Base-by-base conservation (phyloP, 148 eudicot species). In the Chenopodium quinoa region DNA sequence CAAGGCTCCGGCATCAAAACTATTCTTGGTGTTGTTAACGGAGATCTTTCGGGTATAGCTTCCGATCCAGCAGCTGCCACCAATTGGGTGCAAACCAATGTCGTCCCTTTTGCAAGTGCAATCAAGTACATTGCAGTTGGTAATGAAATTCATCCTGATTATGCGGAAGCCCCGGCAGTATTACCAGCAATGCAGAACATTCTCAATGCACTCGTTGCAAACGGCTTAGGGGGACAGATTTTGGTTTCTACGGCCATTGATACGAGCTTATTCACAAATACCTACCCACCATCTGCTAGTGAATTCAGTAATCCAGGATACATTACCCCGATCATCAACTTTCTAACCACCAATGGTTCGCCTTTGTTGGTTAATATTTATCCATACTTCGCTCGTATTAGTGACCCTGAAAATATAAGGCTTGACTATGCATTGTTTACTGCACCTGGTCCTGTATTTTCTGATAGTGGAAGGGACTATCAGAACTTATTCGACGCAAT, bases 101-200 rank as follows among this genome's bases (percentile, higher is more conserved):
- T 88, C 4, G 47, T 25, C 29, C 83, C 82, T 48, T 86, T 31
- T 58, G 79, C 82, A 19, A 79, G 84, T 27, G 50, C 67, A 8
- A 64, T 88, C 47, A 60, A 52, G 6, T 88, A 85, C 86, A 88
- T 88, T 3, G 84, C 88, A 9, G 88, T 88, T 2, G 90, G 90
- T 7, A 88, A 88, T 23, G 86, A 81, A 54, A 77, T 88, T 44
- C 32, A 64, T 17, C 79, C 88, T 1, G 13, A 3, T 2, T 54
- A 82, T 23, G 66, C 75, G 7, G 62, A 60, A 54, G 86, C 83
- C 22, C 78, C 68, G 5, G 76, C 65, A 25, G 80, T 88, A n/a
- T 65, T 68, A 67, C 90, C 85, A 7, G 90, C 90, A 14, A 83
- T 88, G 86, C 83, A 76, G 48, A 88, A 88, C 27, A 62, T 88